phyloP scores from a whole-genome alignment of 2,329 filamentous ascomycete species.

The Diaporthe aspalathi region DNA sequence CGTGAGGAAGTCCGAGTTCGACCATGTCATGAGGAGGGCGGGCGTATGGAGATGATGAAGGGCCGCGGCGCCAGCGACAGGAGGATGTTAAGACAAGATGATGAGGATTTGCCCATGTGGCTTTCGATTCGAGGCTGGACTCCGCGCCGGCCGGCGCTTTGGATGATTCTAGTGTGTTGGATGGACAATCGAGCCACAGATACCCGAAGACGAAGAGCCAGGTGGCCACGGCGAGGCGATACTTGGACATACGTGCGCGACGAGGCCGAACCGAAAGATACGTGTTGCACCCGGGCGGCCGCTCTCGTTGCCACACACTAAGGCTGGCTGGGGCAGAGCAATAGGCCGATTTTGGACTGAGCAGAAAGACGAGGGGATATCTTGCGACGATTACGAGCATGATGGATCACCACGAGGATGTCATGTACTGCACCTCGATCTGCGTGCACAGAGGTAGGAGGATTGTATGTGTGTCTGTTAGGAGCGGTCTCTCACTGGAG shows the following conservation, averaged over 20 bases:
- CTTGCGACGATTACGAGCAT: background rate
- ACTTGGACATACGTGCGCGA: background rate
- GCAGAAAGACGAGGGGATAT: background rate
- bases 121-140: background rate
- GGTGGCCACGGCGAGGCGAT: background rate
- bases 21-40: constrained; percentile 84
- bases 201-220: background rate
- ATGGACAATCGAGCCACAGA: background rate
- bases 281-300: background rate
- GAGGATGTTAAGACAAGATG: background rate
- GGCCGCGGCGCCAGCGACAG: too few species aligned
- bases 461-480: background rate
- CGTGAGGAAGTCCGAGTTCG: constrained; percentile 84
- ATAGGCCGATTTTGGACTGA: background rate
- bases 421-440: background rate
- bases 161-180: background rate
- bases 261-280: background rate
- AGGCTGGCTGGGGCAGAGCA: background rate
- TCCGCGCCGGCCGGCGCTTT: background rate
- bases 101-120: background rate
- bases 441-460: background rate
- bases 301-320: background rate
- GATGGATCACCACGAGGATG: background rate
- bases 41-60: constrained; percentile 83
- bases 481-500: background rate